A percentile compares a stretch with the other conserved stretches of the same genome.
Conservation (phyloP, 2,329 filamentous ascomycete genomes). For the Sarocladium strictum region DNA sequence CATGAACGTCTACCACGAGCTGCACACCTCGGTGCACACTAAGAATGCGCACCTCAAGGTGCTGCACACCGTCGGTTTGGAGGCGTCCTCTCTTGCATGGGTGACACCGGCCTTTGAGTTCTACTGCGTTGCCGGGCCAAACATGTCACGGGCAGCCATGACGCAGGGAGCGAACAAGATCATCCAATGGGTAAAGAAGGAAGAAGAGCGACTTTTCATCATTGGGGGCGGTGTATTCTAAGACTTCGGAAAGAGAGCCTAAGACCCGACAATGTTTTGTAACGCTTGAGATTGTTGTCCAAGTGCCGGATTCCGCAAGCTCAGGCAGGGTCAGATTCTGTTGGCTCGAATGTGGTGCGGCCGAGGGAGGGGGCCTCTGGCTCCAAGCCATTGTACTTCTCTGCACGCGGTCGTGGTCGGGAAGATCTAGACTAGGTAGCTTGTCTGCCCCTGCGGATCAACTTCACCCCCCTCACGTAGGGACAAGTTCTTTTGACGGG, state of each 20-base stretch:
- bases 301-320: too few species aligned
- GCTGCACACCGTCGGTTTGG: constrained; percentile 69
- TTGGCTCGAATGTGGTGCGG: too few species aligned
- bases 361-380: too few species aligned
- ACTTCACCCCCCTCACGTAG: too few species aligned
- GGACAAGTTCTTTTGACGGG: too few species aligned
- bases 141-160: constrained; percentile 56
- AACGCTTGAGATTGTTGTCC: too few species aligned
- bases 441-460: too few species aligned
- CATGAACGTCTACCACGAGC: constrained; percentile 76
- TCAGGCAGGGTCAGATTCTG: too few species aligned
- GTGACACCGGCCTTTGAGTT: constrained; percentile 87
- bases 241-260: constrained; percentile 12
- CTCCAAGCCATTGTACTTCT: too few species aligned
- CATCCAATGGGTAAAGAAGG: constrained; percentile 82
- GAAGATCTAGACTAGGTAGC: too few species aligned
- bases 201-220: constrained; percentile 93
- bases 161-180: constrained; percentile 84
- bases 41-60: constrained; percentile 83
- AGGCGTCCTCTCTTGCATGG: constrained; percentile 81
- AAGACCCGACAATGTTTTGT: too few species aligned
- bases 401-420: too few species aligned
- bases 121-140: constrained; percentile 86
- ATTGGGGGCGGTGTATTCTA: constrained; percentile 90
- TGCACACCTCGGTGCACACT: constrained; percentile 80